Evolutionary conservation across 805 yeast genomes (phyloP), one percentile per base, ranked within the genome.

Genomic region (Schizosaccharomyces cryophilus): DNA sequence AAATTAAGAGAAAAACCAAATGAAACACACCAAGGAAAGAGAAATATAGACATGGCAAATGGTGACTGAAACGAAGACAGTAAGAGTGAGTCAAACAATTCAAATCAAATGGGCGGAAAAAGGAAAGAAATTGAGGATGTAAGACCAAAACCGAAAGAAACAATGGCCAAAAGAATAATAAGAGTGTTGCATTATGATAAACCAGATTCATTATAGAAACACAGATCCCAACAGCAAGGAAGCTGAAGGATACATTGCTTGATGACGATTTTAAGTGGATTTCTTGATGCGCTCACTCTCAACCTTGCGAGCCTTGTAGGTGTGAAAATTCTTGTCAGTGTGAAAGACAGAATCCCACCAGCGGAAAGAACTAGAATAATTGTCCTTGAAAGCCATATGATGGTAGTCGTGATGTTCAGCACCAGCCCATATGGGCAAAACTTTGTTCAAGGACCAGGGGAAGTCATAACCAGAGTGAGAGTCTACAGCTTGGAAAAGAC

Each of bases 401-500:
- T 90, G 98, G 73, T 86, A 86, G 73, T 90, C 98, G 71, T 90
- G 97, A 73, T 90, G 97, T 69, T 86, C 96, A 26, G 96, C 96
- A 66, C 97, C 97, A 3, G 96, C 95, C 96, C 97, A 89, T 74
- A 93, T 80, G 59, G 96, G 96, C 64, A 90, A 71, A 73, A 90
- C 81, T 70, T 88, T 87, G 74, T 87, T 93, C 69, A 90, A 77
- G 4, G 96, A 87, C 87, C 94, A 83, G 64, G 98, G 97, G 81
- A 90, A 90, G 71, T 90, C 97, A 73, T 90, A 93, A 63, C 97
- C 98, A 13, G 96, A 88, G 73, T 90, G 98, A 30, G 96, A 84
- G 71, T 90, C 98, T 63, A 90, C 90, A 31, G 98, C 98, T 77
- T 90, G 98, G 76, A 85, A 83, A 67, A 90, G 79, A 73, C 97